Evolutionary conservation across 1,284 basidiomycete genomes (phyloP), one percentile per base, ranked within the genome.

Genomic region (Ceratobasidium sp.): DNA sequence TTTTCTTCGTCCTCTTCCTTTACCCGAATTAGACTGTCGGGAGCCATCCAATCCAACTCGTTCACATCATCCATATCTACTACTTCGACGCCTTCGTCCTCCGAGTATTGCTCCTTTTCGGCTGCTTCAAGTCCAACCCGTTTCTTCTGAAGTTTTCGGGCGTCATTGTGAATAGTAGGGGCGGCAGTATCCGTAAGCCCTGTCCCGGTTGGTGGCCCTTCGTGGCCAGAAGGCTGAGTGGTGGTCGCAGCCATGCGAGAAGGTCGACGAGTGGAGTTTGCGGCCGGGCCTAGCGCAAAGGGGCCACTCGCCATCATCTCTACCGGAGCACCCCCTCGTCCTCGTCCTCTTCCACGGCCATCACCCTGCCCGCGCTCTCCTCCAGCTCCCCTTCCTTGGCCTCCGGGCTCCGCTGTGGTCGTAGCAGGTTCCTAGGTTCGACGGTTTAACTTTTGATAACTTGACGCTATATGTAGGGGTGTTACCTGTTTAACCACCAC

Each of bases 31-130:
- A 97, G 82, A 76, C 89, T 90, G 80, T 96, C 94, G 0, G 95
- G 95, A 2, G 95, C 95, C 87, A 94, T 94, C 88, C 92, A 96
- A 82, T 95, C 94, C 87, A 97, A 90, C 76, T 89, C 86, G 58
- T 89, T 86, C 15, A 98, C 92, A 76, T 91, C 87, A 75, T 93
- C 91, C 87, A 98, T 94, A 81, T 97, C 95, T 67, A 98, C 87
- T 73, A 95, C 93, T 82, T 93, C 91, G n/a, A 92, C 90, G 75
- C 94, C 93, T 81, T 96, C 94, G 31, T 92, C 91, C 79, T 96
- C 94, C n/a, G 94, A 95, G 83, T 96, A 95, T 10, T 87, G 86
- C 78, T 94, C 92, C 2, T 86, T 89, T 33, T 80, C 79, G 28
- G 79, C 78, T 33, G 91, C 88, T n/a, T 83, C 82, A 49, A 77